Base-by-base conservation (phyloP, 495 filamentous ascomycete genomes). In the Talaromyces ruber region DNA sequence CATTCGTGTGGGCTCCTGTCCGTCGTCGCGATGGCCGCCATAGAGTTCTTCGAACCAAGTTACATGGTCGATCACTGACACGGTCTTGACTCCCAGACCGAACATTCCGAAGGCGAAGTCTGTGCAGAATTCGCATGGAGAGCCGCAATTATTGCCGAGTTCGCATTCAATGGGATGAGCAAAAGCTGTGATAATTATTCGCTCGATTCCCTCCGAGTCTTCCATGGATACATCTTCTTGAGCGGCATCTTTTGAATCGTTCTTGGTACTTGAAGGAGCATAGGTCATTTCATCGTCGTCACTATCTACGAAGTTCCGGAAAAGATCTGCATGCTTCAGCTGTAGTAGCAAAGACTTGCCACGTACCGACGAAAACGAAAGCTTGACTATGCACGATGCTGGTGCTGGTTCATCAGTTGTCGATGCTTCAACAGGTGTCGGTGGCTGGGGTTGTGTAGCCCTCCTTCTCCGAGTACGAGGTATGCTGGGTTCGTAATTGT, bases 101-200 rank as follows among this genome's bases (percentile, higher is more conserved):
- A 78, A 60, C 7, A 81, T 63, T 4, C 76, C 72, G 30, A 73
- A 75, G 7, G 63, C 28, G 29, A 69, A 57, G 22, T 69, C 64
- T 25, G 62, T 61, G 61, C 77, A 81, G 70, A 72, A 81, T 60
- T 76, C 64, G 59, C 77, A 81, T 0, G 71, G 67, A 6, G 61
- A 30, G 0, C 57, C 54, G 50, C 63, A 64, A 32, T 69, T 66
- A 8, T 64, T 51, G 11, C 63, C 57, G 2, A 66, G 63, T 18
- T 67, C 62, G 67, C 76, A 79, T 29, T 58, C 47, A 26, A 81
- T 70, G 0, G 77, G 77, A 57, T 80, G 74, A 11, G 71, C 66
- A 59, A 75, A 68, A 9, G 65, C 68, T 5, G 76, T 80, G 5
- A 28, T 58, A 53, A 76, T 74, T 11, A 45, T 67, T 16, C 59